Evolutionary conservation across 371 early-diverging fungal species (phyloP), one percentile per base, ranked within the genome.

Genomic region (Vairimorpha necatrix): DNA sequence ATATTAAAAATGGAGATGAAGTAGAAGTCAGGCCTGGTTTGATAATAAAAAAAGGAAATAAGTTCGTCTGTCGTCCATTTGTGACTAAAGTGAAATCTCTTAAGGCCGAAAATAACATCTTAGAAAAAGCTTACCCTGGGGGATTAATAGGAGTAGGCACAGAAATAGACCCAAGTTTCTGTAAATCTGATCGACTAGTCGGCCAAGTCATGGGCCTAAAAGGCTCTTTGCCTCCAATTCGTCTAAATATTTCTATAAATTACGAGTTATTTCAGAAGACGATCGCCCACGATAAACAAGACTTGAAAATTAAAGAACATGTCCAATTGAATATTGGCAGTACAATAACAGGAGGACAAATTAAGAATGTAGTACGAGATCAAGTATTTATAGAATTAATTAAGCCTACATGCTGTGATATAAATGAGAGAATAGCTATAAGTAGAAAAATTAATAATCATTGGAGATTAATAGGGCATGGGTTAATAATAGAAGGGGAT

Each of bases 111-210:
- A 84, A 86, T 67, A 98, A 96, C 86, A 86, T 88, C 69, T 87
- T 99, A 56, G 87, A 93, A 82, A 93, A 94, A 86, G 99, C 98
- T 53, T 93, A 95, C 72, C 97, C 99, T 30, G 99, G 99, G 75
- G 99, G 99, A 75, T 88, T 99, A 65, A 98, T 99, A 80, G 98
- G 95, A 88, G 96, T 99, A 66, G 98, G 99, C 74, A 98, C 99
- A 38, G 88, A 90, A 78, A 89, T 98, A 84, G 99, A 99, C 87
- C 99, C 99, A 39, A 91, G 92, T 14, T 88, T 95, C 56, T 96
- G 96, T 87, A 91, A 96, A 87, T 94, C 92, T 68, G 98, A 99
- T 89, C 92, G 94, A 84, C 88, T 99, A 61, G 94, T 96, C 62
- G 99, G 99, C 76, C 95, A 97, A 84, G 96, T 98, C 0, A 87